Evolutionary conservation across 208 protist species (phyloP), one percentile per base, ranked within the genome.

Genomic region (Lotmaria passim): DNA sequence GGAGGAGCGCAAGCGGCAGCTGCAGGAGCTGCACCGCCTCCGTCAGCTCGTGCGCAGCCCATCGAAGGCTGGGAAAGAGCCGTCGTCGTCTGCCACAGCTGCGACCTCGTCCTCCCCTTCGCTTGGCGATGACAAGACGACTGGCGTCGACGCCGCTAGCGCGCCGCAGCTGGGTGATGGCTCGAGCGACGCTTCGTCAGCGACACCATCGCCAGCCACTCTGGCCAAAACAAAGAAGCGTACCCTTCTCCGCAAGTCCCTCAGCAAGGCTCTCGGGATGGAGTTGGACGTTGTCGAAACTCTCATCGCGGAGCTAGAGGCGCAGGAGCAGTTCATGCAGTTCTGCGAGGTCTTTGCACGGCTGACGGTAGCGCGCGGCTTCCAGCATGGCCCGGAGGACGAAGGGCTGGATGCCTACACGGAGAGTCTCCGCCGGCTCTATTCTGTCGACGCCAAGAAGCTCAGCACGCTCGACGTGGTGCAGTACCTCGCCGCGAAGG

Each of bases 271-370:
- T 10, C 66, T 92, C 50, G 90, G 90, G 30, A 50, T 95, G 23
- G 87, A 95, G 31, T 69, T 87, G 31, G 73, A 79, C 21, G 85
- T 92, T 6, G 83, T 85, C 31, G 78, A 85, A 51, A 89, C 69
- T 43, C 74, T 95, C 14, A 77, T 89, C 6, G 55, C 41, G 11
- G 82, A 93, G 81, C 72, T 95, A 47, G 71, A 84, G 30, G 85
- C 87, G 4, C 90, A 93, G 75, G 87, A 93, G 71, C 71, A 79
- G 68, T 95, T 95, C 50, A 79, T 93, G 76, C 79, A 93, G 71
- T 89, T 92, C 75, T 93, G 87, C 46, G 90, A 95, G 76, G 90
- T 95, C 5, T 88, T 95, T 60, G 84, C 85, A 23, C 90, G 90
- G 8, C 73, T 95, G 33, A 95, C 90, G 31, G 60, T 85, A 19